A percentile compares a stretch with the other conserved stretches of the same genome.
These are phyloP conservation scores for Hondaea fermentalgiana DNA, from an alignment of 108 stramenopile species.

Conservation along the genomic window DNA sequence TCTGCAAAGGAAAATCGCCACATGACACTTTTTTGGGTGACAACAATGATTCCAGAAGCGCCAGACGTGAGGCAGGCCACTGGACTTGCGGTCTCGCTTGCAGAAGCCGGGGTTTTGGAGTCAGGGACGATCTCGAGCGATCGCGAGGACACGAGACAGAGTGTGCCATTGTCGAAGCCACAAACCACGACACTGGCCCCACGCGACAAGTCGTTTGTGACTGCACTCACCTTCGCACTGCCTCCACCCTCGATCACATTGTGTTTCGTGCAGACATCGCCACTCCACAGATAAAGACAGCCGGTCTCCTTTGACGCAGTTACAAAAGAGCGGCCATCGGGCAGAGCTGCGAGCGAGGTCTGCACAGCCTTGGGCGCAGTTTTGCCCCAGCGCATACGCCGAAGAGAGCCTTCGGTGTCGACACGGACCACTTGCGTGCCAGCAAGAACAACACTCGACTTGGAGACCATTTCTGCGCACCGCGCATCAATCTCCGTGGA, in stretches of 20 bases:
- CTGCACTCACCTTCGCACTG: not conserved
- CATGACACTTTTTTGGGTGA: no score
- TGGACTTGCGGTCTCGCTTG: not conserved
- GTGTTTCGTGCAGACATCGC: not conserved
- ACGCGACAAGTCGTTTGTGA: not conserved
- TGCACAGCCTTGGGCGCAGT: not conserved
- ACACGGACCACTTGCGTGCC: not conserved
- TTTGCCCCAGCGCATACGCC: not conserved
- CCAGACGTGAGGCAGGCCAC: no score
- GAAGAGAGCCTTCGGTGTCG: not conserved
- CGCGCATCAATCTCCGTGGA: not conserved
- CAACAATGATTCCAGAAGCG: no score
- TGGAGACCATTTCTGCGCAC: not conserved
- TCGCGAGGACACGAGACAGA: not conserved
- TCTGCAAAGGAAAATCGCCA: no score
- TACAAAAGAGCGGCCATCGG: not conserved
- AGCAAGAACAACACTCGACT: not conserved
- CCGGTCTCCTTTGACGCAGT: not conserved
- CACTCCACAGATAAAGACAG: not conserved
- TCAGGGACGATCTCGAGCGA: not conserved
- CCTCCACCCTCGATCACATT: not conserved
- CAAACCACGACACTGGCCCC: not conserved
- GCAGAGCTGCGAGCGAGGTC: not conserved
- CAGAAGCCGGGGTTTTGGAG: not conserved
- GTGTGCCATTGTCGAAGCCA: not conserved